A percentile compares a stretch with the other conserved stretches of the same genome.
These are phyloP conservation scores for Penicillium sp. DNA, from an alignment of 2,329 filamentous ascomycete genomes.

Conservation along the genomic window DNA sequence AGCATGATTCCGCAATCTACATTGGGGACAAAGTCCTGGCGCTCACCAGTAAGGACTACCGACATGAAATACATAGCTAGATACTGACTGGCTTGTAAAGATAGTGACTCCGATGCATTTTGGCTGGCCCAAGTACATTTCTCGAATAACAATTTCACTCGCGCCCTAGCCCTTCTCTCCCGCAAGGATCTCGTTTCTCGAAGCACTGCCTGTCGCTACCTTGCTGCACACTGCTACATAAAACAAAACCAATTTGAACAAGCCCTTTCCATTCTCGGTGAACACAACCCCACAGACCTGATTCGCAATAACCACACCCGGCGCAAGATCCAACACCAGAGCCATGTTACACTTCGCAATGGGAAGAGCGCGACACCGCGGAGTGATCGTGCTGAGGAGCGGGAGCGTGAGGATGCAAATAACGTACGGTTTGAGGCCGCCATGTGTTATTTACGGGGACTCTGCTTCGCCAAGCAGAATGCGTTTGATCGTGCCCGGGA, in stretches of 20 bases:
- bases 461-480: conserved; percentile 96
- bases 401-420: conserved; percentile 66
- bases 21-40: conserved; percentile 96
- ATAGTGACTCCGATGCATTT: conserved; percentile 89
- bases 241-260: conserved; percentile 90
- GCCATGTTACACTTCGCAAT: conserved; percentile 49
- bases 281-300: conserved; percentile 89
- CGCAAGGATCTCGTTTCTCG: conserved; percentile 77
- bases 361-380: conserved; percentile 49
- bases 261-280: conserved; percentile 79
- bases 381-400: conserved; percentile 58
- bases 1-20: conserved; percentile 95
- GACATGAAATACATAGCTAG: background rate
- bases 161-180: conserved; percentile 80
- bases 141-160: conserved; percentile 88
- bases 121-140: conserved; percentile 99
- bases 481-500: conserved; percentile 96
- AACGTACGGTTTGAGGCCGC: conserved; percentile 87
- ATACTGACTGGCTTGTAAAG: conserved; percentile 48
- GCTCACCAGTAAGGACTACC: conserved; percentile 66
- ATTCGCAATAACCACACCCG: conserved; percentile 65
- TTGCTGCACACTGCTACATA: conserved; percentile 90
- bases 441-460: conserved; percentile 92
- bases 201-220: conserved; percentile 85
- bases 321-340: conserved; percentile 68